Percentiles rank a stretch among this genome's conserved stretches.
phyloP scores from a whole-genome alignment of 2,329 filamentous ascomycete species.

The Didymella sp. region DNA sequence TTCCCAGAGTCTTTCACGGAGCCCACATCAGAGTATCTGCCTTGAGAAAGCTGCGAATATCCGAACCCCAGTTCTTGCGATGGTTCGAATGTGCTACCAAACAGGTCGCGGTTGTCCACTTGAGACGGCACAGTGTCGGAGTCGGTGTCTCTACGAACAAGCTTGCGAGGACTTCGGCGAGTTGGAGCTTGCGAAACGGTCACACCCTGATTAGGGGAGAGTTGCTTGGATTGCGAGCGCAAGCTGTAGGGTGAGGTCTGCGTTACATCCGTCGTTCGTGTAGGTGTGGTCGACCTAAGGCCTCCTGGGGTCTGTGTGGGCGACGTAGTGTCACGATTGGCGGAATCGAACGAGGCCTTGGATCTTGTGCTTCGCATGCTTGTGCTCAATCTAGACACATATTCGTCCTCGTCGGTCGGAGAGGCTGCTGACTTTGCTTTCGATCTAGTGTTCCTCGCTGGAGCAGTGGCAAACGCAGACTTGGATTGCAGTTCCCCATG shows the following conservation, averaged over 20 bases:
- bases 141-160: conserved; percentile 20
- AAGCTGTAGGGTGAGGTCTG: conserved; percentile 39
- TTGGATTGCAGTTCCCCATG: conserved; percentile 29
- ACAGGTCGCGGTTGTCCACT: neutral
- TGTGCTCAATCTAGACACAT: conserved; percentile 16
- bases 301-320: conserved; percentile 26
- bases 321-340: conserved; percentile 26
- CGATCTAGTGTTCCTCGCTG: conserved; percentile 44
- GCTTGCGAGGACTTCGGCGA: conserved; percentile 24
- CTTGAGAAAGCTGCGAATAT: conserved; percentile 28
- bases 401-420: conserved; percentile 26
- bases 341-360: conserved; percentile 27
- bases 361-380: conserved; percentile 23
- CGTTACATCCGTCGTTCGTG: conserved; percentile 25
- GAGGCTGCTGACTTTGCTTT: conserved; percentile 38
- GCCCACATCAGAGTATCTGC: conserved; percentile 32
- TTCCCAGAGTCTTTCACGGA: conserved; percentile 46
- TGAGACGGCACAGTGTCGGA: conserved; percentile 25
- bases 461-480: conserved; percentile 33
- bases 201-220: conserved; percentile 28
- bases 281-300: conserved; percentile 21
- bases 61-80: conserved; percentile 36
- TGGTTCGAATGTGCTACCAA: conserved; percentile 23
- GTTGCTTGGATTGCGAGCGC: conserved; percentile 38
- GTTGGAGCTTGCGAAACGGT: neutral